phyloP scores from a whole-genome alignment of 2,329 filamentous ascomycete species.

The Grosmannia serpens region DNA sequence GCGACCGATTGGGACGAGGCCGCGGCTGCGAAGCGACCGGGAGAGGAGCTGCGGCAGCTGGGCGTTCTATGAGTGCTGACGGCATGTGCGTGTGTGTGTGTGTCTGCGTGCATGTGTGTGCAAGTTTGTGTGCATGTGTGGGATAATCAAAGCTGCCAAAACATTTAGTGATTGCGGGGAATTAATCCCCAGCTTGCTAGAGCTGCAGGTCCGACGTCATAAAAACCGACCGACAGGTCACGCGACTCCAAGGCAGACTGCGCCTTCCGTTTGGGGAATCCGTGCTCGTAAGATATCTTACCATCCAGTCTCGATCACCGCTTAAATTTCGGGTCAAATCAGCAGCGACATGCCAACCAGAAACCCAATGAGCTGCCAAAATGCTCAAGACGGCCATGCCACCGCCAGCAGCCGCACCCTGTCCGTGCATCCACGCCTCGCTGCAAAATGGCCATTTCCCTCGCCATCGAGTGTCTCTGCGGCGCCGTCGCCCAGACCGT shows the following conservation, averaged over 20 bases:
- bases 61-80: neutral
- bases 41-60: neutral
- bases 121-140: too few species aligned
- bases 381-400: neutral
- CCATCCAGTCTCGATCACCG: neutral
- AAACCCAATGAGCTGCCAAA: neutral
- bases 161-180: too few species aligned
- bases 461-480: constrained; percentile 15
- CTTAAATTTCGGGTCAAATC: neutral
- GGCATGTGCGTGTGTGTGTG: too few species aligned
- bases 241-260: too few species aligned
- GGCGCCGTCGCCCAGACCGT: constrained; percentile 7
- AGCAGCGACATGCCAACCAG: neutral
- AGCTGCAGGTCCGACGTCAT: too few species aligned
- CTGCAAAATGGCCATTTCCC: neutral
- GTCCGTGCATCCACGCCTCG: neutral
- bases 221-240: too few species aligned
- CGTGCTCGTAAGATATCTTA: neutral
- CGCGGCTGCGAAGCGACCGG: constrained; percentile 21
- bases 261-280: neutral
- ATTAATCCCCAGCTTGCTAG: too few species aligned
- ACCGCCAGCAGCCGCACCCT: neutral
- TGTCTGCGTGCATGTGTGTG: too few species aligned
- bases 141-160: too few species aligned
- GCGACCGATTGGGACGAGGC: constrained; percentile 32